phyloP scores from a whole-genome alignment of 768 basidiomycete genomes.

The Boletus subcaerulescens region DNA sequence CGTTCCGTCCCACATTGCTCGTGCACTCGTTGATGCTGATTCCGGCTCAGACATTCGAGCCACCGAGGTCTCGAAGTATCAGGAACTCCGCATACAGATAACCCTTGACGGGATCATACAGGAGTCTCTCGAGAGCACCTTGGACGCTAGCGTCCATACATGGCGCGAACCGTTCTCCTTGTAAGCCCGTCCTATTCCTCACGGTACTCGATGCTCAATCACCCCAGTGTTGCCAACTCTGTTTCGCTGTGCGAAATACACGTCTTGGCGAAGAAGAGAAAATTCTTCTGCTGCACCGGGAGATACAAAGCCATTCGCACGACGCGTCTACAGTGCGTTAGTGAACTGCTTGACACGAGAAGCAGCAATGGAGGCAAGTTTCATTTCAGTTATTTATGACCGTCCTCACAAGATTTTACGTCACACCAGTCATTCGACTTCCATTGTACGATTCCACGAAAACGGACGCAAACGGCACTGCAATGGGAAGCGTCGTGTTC shows the following conservation, averaged over 20 bases:
- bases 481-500: constrained; percentile 28
- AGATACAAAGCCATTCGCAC: constrained; percentile 27
- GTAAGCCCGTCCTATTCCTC: constrained; percentile 11
- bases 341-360: constrained; percentile 27
- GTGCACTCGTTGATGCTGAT: not conserved
- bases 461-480: constrained; percentile 27
- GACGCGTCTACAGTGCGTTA: constrained; percentile 26
- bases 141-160: constrained; percentile 24
- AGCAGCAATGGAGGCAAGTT: constrained; percentile 25
- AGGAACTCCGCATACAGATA: constrained; percentile 25
- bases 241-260: constrained; percentile 29
- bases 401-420: constrained; percentile 26
- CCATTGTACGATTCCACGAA: constrained; percentile 32
- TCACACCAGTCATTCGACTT: constrained; percentile 28
- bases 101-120: constrained; percentile 29
- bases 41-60: constrained; percentile 21
- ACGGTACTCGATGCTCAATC: constrained; percentile 8
- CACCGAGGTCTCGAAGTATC: constrained; percentile 20
- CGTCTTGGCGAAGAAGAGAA: constrained; percentile 25
- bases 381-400: constrained; percentile 32
- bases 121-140: constrained; percentile 27
- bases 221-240: constrained; percentile 15
- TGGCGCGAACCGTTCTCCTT: constrained; percentile 32
- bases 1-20: not conserved
- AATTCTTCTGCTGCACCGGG: constrained; percentile 27